A percentile compares a stretch with the other conserved stretches of the same genome.
phyloP scores from a whole-genome alignment of 192 early-diverging fungal species.

The Linnemannia schmuckeri region DNA sequence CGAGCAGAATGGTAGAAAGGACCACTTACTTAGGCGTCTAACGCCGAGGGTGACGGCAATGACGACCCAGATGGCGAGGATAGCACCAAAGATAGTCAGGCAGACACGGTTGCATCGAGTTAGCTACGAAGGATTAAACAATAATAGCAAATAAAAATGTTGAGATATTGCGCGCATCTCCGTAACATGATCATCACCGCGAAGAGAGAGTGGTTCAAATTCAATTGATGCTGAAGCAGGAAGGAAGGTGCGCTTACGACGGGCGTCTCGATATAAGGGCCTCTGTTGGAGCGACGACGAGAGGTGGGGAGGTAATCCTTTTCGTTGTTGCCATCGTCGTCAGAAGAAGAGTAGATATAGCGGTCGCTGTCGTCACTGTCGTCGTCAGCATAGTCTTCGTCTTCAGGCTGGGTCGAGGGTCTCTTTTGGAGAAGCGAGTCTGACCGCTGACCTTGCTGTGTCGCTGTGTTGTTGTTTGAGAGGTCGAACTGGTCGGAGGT shows the following conservation, averaged over 20 bases:
- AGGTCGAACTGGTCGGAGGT: conserved; percentile 26
- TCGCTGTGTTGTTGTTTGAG: background rate
- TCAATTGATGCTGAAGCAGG: too few species aligned
- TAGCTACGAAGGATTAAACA: conserved; percentile 8
- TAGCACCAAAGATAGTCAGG: conserved; percentile 22
- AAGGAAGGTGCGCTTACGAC: background rate
- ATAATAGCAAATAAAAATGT: background rate
- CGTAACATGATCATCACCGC: too few species aligned
- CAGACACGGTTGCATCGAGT: conserved; percentile 47
- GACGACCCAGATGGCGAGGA: conserved; percentile 29
- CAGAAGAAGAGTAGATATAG: conserved; percentile 19
- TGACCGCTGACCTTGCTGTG: background rate
- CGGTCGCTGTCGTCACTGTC: conserved; percentile 13
- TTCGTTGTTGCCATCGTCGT: conserved; percentile 12
- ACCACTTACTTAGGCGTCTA: conserved; percentile 33
- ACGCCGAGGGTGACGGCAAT: conserved; percentile 40
- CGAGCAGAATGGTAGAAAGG: background rate
- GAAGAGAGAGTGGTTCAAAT: too few species aligned
- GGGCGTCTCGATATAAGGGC: background rate
- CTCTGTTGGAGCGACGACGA: background rate
- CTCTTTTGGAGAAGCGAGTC: conserved; percentile 19
- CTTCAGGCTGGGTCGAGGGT: background rate
- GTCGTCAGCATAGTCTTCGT: conserved; percentile 24
- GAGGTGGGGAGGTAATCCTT: conserved; percentile 16
- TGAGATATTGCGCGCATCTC: too few species aligned